Conservation (phyloP, 495 filamentous ascomycete genomes). For the Daldinia childiae region DNA sequence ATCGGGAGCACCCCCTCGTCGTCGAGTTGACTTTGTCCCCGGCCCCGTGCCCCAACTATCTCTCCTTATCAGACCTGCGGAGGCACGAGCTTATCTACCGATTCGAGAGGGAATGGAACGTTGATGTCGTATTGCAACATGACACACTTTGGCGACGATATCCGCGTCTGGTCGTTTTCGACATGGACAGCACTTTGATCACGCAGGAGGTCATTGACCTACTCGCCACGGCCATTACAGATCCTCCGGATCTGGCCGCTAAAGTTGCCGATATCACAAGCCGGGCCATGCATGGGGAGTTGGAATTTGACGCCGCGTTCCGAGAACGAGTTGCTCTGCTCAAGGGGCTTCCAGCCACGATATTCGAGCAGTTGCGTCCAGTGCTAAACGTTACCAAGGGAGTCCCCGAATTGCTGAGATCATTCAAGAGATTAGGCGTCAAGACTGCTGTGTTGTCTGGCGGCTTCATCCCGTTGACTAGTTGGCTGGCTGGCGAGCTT, state of each 20-base stretch:
- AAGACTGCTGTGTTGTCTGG: conserved; percentile 91
- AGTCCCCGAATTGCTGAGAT: conserved; percentile 74
- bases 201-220: conserved; percentile 97
- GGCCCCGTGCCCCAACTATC: conserved; percentile 70
- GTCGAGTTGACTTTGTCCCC: conserved; percentile 77
- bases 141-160: conserved; percentile 78
- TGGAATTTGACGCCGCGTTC: conserved; percentile 89
- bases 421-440: conserved; percentile 77
- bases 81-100: conserved; percentile 82
- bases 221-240: conserved; percentile 76
- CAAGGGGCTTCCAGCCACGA: conserved; percentile 77
- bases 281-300: conserved; percentile 93
- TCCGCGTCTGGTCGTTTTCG: conserved; percentile 87
- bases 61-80: conserved; percentile 73
- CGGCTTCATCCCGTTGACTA: conserved; percentile 87
- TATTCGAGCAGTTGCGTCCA: conserved; percentile 81
- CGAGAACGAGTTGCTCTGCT: conserved; percentile 80
- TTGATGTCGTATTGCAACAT: conserved; percentile 78
- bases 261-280: conserved; percentile 77
- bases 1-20: conserved; percentile 66
- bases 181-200: conserved; percentile 98
- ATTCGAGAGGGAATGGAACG: conserved; percentile 87
- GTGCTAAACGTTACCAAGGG: conserved; percentile 83
- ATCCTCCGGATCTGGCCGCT: conserved; percentile 67
- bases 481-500: conserved; percentile 81